These are phyloP conservation scores for Phlebiopsis gigantea DNA, from an alignment of 768 basidiomycete species.

Conservation along the genomic window DNA sequence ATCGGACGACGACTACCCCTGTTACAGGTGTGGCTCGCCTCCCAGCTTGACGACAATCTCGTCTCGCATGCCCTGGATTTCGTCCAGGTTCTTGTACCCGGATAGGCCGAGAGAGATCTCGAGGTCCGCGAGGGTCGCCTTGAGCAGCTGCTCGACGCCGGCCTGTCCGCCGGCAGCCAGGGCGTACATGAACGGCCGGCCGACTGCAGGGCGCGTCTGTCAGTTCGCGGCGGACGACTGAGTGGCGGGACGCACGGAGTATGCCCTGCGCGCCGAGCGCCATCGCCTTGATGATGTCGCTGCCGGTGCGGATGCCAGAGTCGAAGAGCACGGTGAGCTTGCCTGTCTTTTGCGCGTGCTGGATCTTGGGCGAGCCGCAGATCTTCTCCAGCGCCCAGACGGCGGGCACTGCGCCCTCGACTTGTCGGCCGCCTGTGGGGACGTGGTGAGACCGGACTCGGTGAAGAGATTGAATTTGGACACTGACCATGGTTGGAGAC, in stretches of 20 bases:
- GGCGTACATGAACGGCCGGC: constrained; percentile 72
- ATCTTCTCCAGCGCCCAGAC: constrained; percentile 68
- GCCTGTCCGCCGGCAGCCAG: constrained; percentile 63
- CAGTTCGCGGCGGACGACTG: not conserved
- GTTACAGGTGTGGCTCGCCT: no score
- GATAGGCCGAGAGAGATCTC: constrained; percentile 58
- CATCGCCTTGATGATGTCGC: constrained; percentile 80
- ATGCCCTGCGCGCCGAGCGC: constrained; percentile 84
- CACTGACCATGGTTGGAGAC: constrained; percentile 76
- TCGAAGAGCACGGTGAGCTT: constrained; percentile 69
- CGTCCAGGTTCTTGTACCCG: constrained; percentile 53
- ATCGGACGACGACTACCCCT: no score
- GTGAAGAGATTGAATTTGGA: not conserved
- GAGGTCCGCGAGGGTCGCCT: constrained; percentile 61
- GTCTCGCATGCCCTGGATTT: no score
- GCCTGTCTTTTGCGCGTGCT: constrained; percentile 51
- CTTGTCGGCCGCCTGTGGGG: constrained; percentile 57
- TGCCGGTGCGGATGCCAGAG: constrained; percentile 78
- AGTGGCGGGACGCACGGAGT: constrained; percentile 43
- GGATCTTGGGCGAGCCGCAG: constrained; percentile 54
- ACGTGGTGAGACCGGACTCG: not conserved
- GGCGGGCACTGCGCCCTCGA: constrained; percentile 78
- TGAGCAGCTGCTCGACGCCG: constrained; percentile 73
- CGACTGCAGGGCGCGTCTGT: constrained; percentile 40
- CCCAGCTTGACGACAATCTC: no score